These are phyloP conservation scores for Mortierella alpina DNA, from an alignment of 192 early-diverging fungal genomes.

Conservation along the genomic window DNA sequence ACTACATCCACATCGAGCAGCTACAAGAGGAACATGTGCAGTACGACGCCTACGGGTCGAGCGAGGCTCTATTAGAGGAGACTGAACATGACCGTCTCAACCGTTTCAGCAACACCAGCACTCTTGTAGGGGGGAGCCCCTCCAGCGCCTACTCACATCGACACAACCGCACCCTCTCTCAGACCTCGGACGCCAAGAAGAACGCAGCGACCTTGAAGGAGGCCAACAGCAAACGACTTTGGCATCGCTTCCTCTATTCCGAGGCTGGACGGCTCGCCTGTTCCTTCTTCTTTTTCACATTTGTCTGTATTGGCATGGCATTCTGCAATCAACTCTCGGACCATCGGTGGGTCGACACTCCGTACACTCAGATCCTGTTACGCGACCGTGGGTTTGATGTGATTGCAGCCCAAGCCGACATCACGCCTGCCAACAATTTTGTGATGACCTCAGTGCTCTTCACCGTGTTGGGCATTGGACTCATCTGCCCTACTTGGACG, in stretches of 20 bases:
- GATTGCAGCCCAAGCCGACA: conserved; percentile 35
- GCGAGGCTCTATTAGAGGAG: conserved; percentile 9
- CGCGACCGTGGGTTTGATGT: conserved; percentile 53
- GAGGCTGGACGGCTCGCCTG: conserved; percentile 36
- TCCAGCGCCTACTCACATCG: not conserved
- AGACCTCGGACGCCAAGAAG: not conserved
- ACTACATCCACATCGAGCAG: conserved; percentile 27
- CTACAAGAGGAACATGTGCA: conserved; percentile 17
- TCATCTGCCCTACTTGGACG: conserved; percentile 47
- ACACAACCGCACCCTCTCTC: not conserved
- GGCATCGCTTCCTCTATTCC: conserved; percentile 38
- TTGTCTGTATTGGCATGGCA: conserved; percentile 49
- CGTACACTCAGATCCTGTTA: conserved; percentile 36
- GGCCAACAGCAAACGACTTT: not conserved
- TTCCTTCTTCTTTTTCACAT: conserved; percentile 35
- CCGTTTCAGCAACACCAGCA: conserved; percentile 28
- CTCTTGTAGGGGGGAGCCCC: conserved; percentile 19
- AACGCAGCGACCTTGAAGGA: not conserved
- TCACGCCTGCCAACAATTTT: conserved; percentile 47
- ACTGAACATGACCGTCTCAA: conserved; percentile 16
- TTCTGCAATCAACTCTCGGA: conserved; percentile 57
- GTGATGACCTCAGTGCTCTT: conserved; percentile 54
- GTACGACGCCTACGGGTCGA: conserved; percentile 14
- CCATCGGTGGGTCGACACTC: conserved; percentile 52
- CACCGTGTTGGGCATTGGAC: conserved; percentile 30